These are phyloP conservation scores for Knufia petricola DNA, from an alignment of 2,329 filamentous ascomycete species.

Conservation along the genomic window DNA sequence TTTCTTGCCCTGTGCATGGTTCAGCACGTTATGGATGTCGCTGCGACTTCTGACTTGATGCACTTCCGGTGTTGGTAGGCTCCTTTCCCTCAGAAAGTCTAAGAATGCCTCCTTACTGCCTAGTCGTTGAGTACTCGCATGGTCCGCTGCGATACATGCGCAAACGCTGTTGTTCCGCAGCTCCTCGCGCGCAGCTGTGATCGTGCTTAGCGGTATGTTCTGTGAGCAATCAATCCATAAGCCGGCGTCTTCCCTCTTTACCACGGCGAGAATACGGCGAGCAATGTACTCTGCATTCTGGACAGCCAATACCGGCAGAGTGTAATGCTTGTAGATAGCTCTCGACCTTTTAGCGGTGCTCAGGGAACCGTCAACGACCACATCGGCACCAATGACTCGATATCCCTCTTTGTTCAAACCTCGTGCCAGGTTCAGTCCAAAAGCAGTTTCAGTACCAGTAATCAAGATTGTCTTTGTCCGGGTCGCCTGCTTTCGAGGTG, in stretches of 20 bases:
- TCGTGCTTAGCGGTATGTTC: conserved; percentile 52
- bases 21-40: conserved; percentile 47
- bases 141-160: conserved; percentile 30
- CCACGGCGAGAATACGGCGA: conserved; percentile 46
- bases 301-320: neutral
- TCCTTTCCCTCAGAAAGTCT: conserved; percentile 10
- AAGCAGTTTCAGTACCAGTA: conserved; percentile 62
- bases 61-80: conserved; percentile 40
- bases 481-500: neutral
- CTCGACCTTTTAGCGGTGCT: conserved; percentile 2
- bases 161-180: conserved; percentile 51
- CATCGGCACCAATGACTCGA: conserved; percentile 60
- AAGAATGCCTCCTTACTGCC: conserved; percentile 12
- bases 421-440: conserved; percentile 58
- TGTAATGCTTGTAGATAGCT: conserved; percentile 2
- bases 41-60: conserved; percentile 45
- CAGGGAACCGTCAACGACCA: conserved; percentile 25
- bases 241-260: conserved; percentile 52
- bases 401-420: conserved; percentile 57
- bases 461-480: conserved; percentile 50
- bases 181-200: conserved; percentile 53
- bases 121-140: conserved; percentile 8
- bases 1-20: conserved; percentile 31
- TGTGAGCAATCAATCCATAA: conserved; percentile 66
- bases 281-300: conserved; percentile 1